Conservation (phyloP, 202 grass and related monocot genomes). For the Bolboschoenoplectus hybrid region DNA sequence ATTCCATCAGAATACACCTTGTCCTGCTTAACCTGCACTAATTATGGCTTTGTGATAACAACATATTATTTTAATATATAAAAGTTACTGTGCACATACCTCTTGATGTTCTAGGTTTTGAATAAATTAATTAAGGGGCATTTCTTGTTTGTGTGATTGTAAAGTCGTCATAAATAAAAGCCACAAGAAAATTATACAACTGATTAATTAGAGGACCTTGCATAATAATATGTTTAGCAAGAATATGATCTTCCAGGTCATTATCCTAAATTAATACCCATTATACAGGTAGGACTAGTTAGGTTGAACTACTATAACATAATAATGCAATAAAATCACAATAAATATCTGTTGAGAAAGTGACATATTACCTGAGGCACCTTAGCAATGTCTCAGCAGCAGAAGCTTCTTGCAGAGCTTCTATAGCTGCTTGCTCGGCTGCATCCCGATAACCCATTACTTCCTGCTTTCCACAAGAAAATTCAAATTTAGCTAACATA, state of each 20-base stretch:
- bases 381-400: conserved; percentile 60
- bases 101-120: conserved; percentile 12
- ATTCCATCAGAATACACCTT: background rate
- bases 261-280: conserved; percentile 18
- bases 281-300: conserved; percentile 8
- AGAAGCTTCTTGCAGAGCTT: conserved; percentile 66
- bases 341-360: conserved; percentile 31
- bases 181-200: background rate
- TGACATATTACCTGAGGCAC: conserved; percentile 50
- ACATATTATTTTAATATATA: background rate
- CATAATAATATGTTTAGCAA: background rate
- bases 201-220: background rate
- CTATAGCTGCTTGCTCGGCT: conserved; percentile 61
- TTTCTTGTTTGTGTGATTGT: conserved; percentile 12
- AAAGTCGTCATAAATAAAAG: conserved; percentile 4
- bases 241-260: conserved; percentile 2
- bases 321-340: conserved; percentile 24
- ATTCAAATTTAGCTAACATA: conserved; percentile 37
- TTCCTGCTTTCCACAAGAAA: conserved; percentile 43
- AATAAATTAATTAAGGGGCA: background rate
- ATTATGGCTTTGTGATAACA: background rate
- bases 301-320: conserved; percentile 17
- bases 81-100: background rate
- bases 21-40: background rate
- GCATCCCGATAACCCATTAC: conserved; percentile 60